These are phyloP conservation scores for Baorangia bicolor DNA, from an alignment of 768 basidiomycete genomes.

Conservation along the genomic window DNA sequence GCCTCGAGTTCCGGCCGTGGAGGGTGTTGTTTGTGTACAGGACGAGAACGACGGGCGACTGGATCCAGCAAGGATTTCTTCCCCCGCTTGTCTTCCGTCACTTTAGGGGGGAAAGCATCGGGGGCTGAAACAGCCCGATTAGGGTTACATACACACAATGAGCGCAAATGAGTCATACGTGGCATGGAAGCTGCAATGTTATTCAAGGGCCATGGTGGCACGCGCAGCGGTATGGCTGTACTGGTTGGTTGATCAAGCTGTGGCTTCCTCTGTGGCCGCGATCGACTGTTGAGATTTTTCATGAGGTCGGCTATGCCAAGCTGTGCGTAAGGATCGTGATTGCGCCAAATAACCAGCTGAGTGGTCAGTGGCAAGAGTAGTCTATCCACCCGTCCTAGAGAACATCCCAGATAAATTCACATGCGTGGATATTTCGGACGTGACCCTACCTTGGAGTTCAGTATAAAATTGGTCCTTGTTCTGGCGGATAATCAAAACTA, in stretches of 20 bases:
- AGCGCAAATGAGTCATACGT: slow-evolving; percentile 28
- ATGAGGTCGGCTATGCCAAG: slow-evolving; percentile 36
- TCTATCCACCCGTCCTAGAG: slow-evolving; percentile 31
- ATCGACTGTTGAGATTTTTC: slow-evolving; percentile 13
- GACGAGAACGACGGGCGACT: slow-evolving; percentile 20
- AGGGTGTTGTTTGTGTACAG: slow-evolving; percentile 27
- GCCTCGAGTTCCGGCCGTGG: slow-evolving; percentile 9
- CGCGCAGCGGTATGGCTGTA: slow-evolving; percentile 9
- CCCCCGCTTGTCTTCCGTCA: slow-evolving; percentile 12
- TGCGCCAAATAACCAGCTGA: slow-evolving; percentile 29
- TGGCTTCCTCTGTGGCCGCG: slow-evolving; percentile 15
- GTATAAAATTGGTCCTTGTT: slow-evolving; percentile 28
- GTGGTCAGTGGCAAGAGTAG: slow-evolving; percentile 35
- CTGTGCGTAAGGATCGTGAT: slow-evolving; percentile 31
- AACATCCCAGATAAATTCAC: neutral
- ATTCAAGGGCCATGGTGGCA: slow-evolving; percentile 27
- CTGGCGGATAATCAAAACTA: slow-evolving; percentile 39
- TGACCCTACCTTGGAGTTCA: slow-evolving; percentile 28
- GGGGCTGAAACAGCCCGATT: slow-evolving; percentile 35
- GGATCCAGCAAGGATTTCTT: slow-evolving; percentile 12
- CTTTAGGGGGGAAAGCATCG: slow-evolving; percentile 33
- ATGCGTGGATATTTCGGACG: neutral
- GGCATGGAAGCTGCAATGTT: slow-evolving; percentile 35
- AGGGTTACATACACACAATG: neutral
- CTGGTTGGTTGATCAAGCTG: slow-evolving; percentile 17